Evolutionary conservation across 2,329 filamentous ascomycete species (phyloP), one percentile per base, ranked within the genome.

Genomic region (Diplodia sapinea): DNA sequence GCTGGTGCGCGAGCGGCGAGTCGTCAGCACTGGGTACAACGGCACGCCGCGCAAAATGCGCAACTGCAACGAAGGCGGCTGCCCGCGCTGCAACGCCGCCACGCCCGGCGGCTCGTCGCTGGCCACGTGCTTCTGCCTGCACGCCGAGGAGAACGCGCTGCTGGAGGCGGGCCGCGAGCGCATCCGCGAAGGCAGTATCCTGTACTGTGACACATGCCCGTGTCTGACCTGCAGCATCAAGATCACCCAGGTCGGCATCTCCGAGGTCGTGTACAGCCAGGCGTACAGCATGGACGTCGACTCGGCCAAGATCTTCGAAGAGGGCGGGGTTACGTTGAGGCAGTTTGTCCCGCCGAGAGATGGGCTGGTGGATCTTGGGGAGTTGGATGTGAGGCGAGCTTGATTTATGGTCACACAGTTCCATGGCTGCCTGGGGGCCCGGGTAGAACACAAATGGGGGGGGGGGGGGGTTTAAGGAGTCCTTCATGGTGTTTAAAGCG

Each of bases 191-290:
- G 91, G 89, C 4, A 88, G 91, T 47, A 91, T 93, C 61, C 82
- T 99, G 31, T 99, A 97, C 80, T 97, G 94, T 79, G 92, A 97
- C 77, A 97, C 94, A 0, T 99, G 95, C 79, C 95, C 95, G 4
- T 99, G 95, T 77, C 83, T 99, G 78, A 99, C 95, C 2, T 99
- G 95, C 80, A 97, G 93, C 74, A 96, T 99, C 82, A 99, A 99
- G 83, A 98, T 99, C 75, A 92, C 93, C 26, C 95, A 99, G 81
- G 93, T 98, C 8, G 95, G 95, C 20, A 97, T 99, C 71, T 88
- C 87, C 51, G 95, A 99, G 83, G 95, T 99, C 15, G 94, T 99
- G 15, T 99, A 97, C 75, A 94, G 89, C 71, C 91, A 96, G 76
- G 89, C 91, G 31, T 99, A 99, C 78, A 94, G 94, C 77, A 97